phyloP scores from a whole-genome alignment of 257 asterid genomes.

The Przewalskia tangutica region DNA sequence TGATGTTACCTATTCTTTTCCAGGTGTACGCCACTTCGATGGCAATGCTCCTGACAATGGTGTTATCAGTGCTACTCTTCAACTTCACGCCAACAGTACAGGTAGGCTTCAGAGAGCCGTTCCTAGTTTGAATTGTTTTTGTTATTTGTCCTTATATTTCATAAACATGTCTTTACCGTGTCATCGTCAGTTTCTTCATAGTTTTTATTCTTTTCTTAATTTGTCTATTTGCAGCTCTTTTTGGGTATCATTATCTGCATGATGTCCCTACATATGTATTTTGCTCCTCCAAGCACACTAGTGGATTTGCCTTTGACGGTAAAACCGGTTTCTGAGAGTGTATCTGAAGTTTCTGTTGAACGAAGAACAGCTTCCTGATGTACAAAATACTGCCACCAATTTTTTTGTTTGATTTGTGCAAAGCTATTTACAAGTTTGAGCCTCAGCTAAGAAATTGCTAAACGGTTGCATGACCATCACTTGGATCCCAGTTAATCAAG shows the following conservation, averaged over 20 bases:
- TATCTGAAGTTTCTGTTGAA: conserved; percentile 51
- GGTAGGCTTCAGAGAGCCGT: conserved; percentile 25
- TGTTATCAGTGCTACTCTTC: conserved; percentile 73
- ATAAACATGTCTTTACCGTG: background rate
- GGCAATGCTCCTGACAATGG: conserved; percentile 95
- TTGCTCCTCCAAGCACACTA: conserved; percentile 78
- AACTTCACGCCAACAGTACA: conserved; percentile 83
- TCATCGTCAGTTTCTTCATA: background rate
- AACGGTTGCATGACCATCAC: background rate
- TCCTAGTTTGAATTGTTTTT: background rate
- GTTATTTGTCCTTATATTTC: background rate
- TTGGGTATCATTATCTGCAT: conserved; percentile 82
- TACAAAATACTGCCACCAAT: background rate
- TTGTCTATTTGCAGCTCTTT: conserved; percentile 55
- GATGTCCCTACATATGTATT: conserved; percentile 97
- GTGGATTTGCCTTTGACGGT: conserved; percentile 58
- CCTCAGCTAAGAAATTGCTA: background rate
- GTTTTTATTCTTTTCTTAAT: background rate
- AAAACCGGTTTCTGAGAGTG: conserved; percentile 43
- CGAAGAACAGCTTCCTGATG: conserved; percentile 47
- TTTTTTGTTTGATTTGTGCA: conserved; percentile 6
- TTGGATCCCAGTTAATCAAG: background rate
- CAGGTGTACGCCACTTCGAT: conserved; percentile 94
- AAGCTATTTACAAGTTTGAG: background rate
- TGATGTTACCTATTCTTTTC: conserved; percentile 6